These are phyloP conservation scores for Digitaria exilis DNA, from an alignment of 202 grass and related monocot species.

Conservation along the genomic window DNA sequence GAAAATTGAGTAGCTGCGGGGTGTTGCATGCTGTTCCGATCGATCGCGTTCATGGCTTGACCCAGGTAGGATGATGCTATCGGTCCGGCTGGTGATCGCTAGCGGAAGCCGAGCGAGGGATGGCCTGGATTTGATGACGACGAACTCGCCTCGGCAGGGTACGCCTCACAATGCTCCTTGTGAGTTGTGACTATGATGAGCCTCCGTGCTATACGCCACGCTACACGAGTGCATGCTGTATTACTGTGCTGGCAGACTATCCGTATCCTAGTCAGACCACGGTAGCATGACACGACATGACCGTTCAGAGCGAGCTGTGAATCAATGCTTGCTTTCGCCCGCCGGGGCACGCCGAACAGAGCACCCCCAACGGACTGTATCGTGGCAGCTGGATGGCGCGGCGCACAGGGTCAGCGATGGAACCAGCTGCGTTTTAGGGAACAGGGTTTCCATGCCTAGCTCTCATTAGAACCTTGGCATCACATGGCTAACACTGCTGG, in stretches of 20 bases:
- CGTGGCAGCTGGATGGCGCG: not conserved
- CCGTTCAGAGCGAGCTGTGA: not conserved
- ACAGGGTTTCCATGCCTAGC: too few species aligned
- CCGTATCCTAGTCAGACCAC: not conserved
- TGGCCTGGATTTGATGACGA: too few species aligned
- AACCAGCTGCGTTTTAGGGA: too few species aligned
- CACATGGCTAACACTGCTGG: too few species aligned
- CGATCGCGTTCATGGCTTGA: too few species aligned
- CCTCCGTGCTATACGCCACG: not conserved
- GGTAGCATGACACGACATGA: not conserved
- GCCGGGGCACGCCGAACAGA: not conserved
- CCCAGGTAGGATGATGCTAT: too few species aligned
- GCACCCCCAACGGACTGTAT: not conserved
- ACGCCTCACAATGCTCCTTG: constrained; percentile 5
- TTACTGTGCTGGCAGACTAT: not conserved
- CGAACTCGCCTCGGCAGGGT: not conserved
- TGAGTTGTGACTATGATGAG: not conserved
- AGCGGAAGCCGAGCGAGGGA: too few species aligned
- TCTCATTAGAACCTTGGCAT: too few species aligned
- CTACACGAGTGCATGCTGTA: not conserved
- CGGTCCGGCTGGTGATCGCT: too few species aligned
- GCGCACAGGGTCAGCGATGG: not conserved
- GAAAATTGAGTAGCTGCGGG: too few species aligned
- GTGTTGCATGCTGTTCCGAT: too few species aligned
- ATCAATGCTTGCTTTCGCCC: not conserved